Evolutionary conservation across 306 rosid species (phyloP), one percentile per base, ranked within the genome.

Genomic region (Dryas drummondii): DNA sequence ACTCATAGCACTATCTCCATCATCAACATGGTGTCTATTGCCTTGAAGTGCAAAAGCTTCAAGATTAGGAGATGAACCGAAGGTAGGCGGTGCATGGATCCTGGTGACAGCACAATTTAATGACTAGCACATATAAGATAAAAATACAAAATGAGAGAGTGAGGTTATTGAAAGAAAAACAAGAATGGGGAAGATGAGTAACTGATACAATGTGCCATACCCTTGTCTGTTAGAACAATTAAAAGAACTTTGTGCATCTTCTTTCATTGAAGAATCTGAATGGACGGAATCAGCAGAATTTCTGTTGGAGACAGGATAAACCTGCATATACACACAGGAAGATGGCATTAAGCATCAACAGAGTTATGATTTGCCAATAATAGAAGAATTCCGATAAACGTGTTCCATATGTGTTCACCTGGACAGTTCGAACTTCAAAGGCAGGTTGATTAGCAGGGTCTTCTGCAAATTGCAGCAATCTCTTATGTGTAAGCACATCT

Each of bases 71-170:
- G 97, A 87, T 72, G 96, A 90, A 82, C 99, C 99, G 87, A 96
- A 96, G 67, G 99, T 90, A 47, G 98, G 99, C 2, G 99, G 99
- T 10, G 96, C 87, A 86, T 92, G 97, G 74, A 79, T 83, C 88
- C 98, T 96, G 77, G 54, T 84, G 73, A 87, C 51, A 78, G 78
- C 58, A 76, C 27, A 82, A 59, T 70, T 77, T 15, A 83, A 75
- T 68, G 68, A 81, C 57, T 32, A 48, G 45, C 50, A 55, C 50
- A 65, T 60, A 67, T 54, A 62, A 61, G n/a, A 79, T 26, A 51
- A 68, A 55, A 66, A 53, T 48, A 74, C 41, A 66, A 58, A 72
- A 48, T 5, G 40, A 71, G 37, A 56, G 32, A 67, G 27, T 10
- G 49, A 47, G 5, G 70, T 55, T 13, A 49, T 45, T 66, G 22